Conservation (phyloP, 140 eudicot species). For the Bidens hawaiensis region DNA sequence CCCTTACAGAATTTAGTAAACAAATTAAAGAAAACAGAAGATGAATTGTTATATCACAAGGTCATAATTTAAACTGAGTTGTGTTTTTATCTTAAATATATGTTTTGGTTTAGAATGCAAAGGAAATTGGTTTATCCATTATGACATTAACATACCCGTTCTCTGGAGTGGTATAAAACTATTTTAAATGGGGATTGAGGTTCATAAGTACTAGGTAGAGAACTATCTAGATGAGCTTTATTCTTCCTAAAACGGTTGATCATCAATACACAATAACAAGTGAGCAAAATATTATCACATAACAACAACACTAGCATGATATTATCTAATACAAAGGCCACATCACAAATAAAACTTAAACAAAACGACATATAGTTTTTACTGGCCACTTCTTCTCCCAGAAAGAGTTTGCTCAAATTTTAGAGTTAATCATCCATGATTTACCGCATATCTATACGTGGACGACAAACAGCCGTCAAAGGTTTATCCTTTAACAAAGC, state of each 20-base stretch:
- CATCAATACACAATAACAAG: not conserved
- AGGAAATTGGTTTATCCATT: too few species aligned
- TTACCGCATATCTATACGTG: too few species aligned
- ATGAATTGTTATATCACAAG: too few species aligned
- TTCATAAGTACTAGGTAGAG: not conserved
- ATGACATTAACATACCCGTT: too few species aligned
- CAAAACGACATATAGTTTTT: not conserved
- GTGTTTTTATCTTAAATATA: too few species aligned
- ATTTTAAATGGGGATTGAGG: too few species aligned
- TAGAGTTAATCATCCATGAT: slow-evolving; percentile 23
- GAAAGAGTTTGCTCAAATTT: slow-evolving; percentile 14
- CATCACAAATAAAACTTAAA: not conserved
- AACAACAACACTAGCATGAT: not conserved
- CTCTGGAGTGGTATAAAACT: too few species aligned
- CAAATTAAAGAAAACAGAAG: too few species aligned
- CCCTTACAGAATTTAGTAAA: too few species aligned
- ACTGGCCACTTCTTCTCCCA: not conserved
- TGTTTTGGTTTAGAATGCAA: too few species aligned
- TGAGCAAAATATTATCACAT: not conserved
- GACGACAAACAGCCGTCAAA: slow-evolving; percentile 30
- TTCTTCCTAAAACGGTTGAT: not conserved
- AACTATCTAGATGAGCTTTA: slow-evolving; percentile 2
- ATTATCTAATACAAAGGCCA: slow-evolving; percentile 3
- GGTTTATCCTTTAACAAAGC: slow-evolving; percentile 35
- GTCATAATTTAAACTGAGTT: too few species aligned